These are phyloP conservation scores for Fusarium subglutinans DNA, from an alignment of 2,329 filamentous ascomycete genomes.

Conservation along the genomic window DNA sequence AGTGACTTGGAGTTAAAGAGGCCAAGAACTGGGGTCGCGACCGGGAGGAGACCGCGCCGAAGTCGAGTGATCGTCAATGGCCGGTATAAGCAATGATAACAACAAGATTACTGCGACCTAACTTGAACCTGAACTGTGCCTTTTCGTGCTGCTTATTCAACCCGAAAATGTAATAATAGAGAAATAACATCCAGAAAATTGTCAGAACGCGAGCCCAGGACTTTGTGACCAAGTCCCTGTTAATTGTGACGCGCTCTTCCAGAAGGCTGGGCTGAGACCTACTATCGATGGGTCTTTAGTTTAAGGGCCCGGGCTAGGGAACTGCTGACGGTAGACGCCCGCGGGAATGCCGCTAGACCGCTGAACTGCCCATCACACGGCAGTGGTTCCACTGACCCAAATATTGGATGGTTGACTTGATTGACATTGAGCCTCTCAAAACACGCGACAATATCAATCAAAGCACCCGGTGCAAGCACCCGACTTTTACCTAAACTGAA, in stretches of 20 bases:
- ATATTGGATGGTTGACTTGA: background rate
- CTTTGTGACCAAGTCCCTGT: conserved; percentile 3
- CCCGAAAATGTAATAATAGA: background rate
- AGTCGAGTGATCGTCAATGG: background rate
- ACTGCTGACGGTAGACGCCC: background rate
- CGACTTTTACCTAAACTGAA: background rate
- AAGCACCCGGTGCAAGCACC: background rate
- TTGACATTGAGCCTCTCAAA: background rate
- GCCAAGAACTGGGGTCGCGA: conserved; percentile 29
- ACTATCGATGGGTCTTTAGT: background rate
- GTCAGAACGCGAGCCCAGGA: conserved; percentile 10
- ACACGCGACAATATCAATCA: background rate
- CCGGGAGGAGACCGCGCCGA: conserved; percentile 23
- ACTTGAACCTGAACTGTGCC: background rate
- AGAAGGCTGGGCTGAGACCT: conserved; percentile 15
- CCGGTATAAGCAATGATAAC: background rate
- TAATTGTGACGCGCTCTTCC: conserved; percentile 31
- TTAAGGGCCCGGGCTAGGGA: background rate
- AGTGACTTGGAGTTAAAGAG: conserved; percentile 24
- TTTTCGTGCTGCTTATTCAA: background rate
- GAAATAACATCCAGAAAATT: background rate
- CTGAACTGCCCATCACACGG: conserved; percentile 16
- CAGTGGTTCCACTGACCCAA: background rate
- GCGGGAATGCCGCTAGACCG: conserved; percentile 12
- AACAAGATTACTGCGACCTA: background rate